Evolutionary conservation across 306 rosid species (phyloP).

Genomic region (Castanospermum australe): DNA sequence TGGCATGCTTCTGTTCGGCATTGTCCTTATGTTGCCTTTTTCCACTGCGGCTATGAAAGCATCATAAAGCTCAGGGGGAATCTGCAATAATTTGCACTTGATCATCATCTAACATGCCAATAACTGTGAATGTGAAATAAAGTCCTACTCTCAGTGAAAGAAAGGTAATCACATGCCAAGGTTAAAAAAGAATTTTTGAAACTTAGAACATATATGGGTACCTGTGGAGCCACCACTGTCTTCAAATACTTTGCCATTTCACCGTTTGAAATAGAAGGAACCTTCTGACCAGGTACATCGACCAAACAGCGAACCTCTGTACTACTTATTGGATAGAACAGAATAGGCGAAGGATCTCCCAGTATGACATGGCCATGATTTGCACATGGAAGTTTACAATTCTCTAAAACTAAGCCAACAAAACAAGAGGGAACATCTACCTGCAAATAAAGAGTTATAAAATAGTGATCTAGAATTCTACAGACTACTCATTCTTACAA

Average conservation of each 20-base stretch:
- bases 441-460: slow-evolving; percentile 43
- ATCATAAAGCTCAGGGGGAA: slow-evolving; percentile 70
- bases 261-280: slow-evolving; percentile 91
- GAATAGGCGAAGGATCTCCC: slow-evolving; percentile 92
- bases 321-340: slow-evolving; percentile 89
- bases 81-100: slow-evolving; percentile 43
- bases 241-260: slow-evolving; percentile 89
- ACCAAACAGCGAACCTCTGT: slow-evolving; percentile 94
- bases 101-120: slow-evolving; percentile 21
- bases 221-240: slow-evolving; percentile 89
- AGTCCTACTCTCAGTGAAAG: not conserved
- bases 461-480: not conserved
- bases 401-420: slow-evolving; percentile 82
- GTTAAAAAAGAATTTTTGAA: not conserved
- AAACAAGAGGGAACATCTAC: slow-evolving; percentile 93
- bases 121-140: not conserved
- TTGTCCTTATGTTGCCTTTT: slow-evolving; percentile 81
- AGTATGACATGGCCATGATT: slow-evolving; percentile 88
- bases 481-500: not conserved
- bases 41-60: slow-evolving; percentile 82
- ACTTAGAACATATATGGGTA: slow-evolving; percentile 5
- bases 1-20: slow-evolving; percentile 99
- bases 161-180: not conserved
- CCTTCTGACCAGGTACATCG: slow-evolving; percentile 94
- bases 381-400: slow-evolving; percentile 88